Percentiles rank a stretch among this genome's conserved stretches.
Evolutionary conservation across 2,329 filamentous ascomycete genomes (phyloP).

Genomic region (Pseudogymnoascus sp.): DNA sequence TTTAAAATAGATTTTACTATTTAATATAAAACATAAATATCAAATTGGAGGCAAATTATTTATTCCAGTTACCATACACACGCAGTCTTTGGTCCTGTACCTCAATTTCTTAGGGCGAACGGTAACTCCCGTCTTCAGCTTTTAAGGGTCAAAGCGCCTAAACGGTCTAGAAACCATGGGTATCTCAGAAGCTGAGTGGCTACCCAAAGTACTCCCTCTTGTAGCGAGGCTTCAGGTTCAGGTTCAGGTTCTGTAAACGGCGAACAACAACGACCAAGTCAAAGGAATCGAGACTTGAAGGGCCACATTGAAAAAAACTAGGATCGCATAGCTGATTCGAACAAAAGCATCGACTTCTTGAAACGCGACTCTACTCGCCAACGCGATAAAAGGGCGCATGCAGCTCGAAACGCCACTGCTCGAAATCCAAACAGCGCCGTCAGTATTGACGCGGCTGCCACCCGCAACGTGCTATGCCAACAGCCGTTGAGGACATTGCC

Average conservation of each 20-base stretch:
- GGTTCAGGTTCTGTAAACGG: not conserved
- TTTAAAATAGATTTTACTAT: not conserved
- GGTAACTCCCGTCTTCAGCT: not conserved
- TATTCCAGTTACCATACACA: not conserved
- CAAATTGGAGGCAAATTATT: not conserved
- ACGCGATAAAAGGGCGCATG: not conserved
- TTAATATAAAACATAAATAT: constrained; percentile 1
- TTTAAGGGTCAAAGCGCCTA: constrained; percentile 1
- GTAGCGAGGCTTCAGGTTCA: not conserved
- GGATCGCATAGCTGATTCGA: constrained; percentile 3
- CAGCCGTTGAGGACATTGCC: not conserved
- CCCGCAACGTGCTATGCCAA: constrained; percentile 3
- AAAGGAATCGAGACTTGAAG: constrained; percentile 6
- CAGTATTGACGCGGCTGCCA: constrained; percentile 6
- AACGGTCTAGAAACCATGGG: constrained; percentile 3
- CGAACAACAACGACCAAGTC: not conserved
- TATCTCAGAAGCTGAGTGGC: not conserved
- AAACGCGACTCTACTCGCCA: not conserved
- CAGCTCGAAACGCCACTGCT: not conserved
- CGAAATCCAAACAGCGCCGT: not conserved
- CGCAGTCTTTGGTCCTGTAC: not conserved
- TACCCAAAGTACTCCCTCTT: constrained; percentile 1
- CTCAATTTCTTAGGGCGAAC: not conserved
- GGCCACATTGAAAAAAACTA: not conserved
- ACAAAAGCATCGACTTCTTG: not conserved